Evolutionary conservation across 192 early-diverging fungal species (phyloP), one percentile per base, ranked within the genome.

Genomic region (Coemansia sp.): DNA sequence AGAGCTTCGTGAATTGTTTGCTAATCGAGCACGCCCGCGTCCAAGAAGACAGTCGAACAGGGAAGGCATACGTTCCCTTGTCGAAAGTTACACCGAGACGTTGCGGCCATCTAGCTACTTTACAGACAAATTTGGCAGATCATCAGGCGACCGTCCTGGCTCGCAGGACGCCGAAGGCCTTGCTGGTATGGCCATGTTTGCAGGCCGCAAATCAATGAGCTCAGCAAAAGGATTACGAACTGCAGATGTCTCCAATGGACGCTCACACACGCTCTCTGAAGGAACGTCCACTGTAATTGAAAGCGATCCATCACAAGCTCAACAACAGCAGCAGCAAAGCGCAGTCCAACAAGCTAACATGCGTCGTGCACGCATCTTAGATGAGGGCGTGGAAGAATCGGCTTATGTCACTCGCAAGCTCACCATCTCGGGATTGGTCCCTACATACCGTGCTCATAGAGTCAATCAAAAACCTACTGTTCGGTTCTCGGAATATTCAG

Each of bases 371-470:
- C 71, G 65, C 5, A 60, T 67, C 18, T 49, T 73, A 2, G 71
- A 73, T 56, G 64, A 58, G 6, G 23, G 31, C n/a, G 47, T 26
- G 4, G 53, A 25, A 0, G 49, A 50, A 2, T 31, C 57, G 1
- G 60, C 60, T 0, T 58, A 67, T 22, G 65, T 76, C 5, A 58
- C 52, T n/a, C 74, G 74, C 19, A 71, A 67, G 58, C 58, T 76
- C 21, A 76, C 74, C 0, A 44, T 76, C 5, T 76, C 74, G 1
- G 58, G 56, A 0, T 58, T 27, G 19, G 23, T 71, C 6, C 65
- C 74, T 0, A 64, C 68, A 10, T 70, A 70, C 27, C 67, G 64
- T 9, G 55, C 74, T 3, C 53, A 41, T 18, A 23, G 44, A 18
- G 10, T 41, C 16, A 12, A 30, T 22, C 22, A 6, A 4, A 30